phyloP scores from a whole-genome alignment of 108 stramenopile species.

The Seminavis robusta region DNA sequence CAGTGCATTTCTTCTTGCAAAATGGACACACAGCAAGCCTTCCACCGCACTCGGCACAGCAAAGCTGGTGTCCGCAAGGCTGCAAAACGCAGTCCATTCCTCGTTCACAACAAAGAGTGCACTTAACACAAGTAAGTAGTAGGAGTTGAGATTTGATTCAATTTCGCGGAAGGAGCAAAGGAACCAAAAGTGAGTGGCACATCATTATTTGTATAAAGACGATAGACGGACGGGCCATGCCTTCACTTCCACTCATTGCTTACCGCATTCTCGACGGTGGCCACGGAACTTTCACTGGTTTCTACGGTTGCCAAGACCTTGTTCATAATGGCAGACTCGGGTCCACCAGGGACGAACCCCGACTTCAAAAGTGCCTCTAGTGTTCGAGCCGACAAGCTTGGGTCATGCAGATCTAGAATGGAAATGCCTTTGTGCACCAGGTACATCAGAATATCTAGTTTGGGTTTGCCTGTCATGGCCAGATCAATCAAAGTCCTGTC shows the following conservation, averaged over 20 bases:
- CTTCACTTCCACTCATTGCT: conserved; percentile 20
- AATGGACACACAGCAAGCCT: conserved; percentile 43
- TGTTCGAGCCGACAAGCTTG: conserved; percentile 43
- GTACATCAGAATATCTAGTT: conserved; percentile 40
- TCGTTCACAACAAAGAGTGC: conserved; percentile 58
- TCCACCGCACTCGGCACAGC: conserved; percentile 54
- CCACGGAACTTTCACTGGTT: conserved; percentile 8
- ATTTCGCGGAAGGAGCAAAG: neutral
- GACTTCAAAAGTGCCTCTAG: conserved; percentile 42
- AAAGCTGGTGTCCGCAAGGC: conserved; percentile 84
- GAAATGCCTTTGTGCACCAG: conserved; percentile 26
- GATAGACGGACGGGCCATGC: neutral
- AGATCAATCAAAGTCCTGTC: conserved; percentile 36
- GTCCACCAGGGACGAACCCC: conserved; percentile 9
- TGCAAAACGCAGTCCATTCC: conserved; percentile 63
- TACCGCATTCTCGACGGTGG: conserved; percentile 39
- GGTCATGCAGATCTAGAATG: conserved; percentile 30
- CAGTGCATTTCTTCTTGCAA: conserved; percentile 53
- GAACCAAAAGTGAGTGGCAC: neutral
- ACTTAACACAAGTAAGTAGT: conserved; percentile 11
- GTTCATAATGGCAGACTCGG: neutral
- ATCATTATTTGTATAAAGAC: neutral
- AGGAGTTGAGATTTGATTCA: neutral
- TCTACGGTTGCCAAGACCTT: neutral
- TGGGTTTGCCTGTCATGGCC: conserved; percentile 51